Evolutionary conservation across 345 rosid genomes (phyloP).

Genomic region (Gynandropsis gynandra): DNA sequence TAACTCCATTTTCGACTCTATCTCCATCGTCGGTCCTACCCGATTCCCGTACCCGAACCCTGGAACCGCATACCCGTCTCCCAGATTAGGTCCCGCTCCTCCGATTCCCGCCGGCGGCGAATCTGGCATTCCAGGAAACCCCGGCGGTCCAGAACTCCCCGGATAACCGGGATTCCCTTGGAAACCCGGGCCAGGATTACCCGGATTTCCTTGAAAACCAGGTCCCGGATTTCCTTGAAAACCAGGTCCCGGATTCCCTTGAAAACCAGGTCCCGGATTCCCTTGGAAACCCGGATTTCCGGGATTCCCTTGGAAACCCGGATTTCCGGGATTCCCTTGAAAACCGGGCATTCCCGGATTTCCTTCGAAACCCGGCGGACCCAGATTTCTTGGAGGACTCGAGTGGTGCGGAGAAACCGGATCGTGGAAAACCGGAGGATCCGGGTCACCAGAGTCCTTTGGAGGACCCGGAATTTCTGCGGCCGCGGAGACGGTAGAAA

Average conservation of each 20-base stretch:
- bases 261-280: neutral
- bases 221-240: neutral
- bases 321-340: constrained; percentile 8
- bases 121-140: neutral
- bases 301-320: constrained; percentile 16
- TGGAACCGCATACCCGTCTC: constrained; percentile 28
- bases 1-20: constrained; percentile 60
- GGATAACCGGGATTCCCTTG: constrained; percentile 23
- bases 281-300: constrained; percentile 20
- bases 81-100: constrained; percentile 23
- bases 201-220: constrained; percentile 1
- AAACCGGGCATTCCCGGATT: constrained; percentile 12
- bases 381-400: constrained; percentile 6
- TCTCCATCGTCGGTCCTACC: constrained; percentile 85
- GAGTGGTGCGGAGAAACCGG: constrained; percentile 12
- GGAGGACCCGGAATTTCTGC: constrained; percentile 24
- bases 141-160: constrained; percentile 29
- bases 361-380: neutral
- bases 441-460: constrained; percentile 20
- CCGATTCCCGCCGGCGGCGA: constrained; percentile 21
- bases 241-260: constrained; percentile 7
- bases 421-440: constrained; percentile 16
- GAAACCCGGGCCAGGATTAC: neutral
- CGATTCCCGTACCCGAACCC: constrained; percentile 35
- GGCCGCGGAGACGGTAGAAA: constrained; percentile 26